A percentile compares a stretch with the other conserved stretches of the same genome.
Evolutionary conservation across 2,329 filamentous ascomycete genomes (phyloP).

Genomic region (Penicillium sp.): DNA sequence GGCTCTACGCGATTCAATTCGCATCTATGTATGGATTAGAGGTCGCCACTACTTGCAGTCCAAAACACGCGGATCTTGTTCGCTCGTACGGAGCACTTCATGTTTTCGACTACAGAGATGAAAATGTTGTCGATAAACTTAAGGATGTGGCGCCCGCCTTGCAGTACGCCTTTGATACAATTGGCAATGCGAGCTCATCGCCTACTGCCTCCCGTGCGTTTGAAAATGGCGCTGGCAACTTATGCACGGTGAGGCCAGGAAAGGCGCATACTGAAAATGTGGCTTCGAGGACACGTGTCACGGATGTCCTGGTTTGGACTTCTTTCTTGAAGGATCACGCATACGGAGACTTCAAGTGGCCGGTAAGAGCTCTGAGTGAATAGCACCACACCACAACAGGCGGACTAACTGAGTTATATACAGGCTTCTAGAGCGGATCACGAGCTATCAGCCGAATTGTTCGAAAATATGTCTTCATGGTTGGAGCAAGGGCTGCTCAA

Average conservation of each 20-base stretch:
- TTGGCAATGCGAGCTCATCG: not conserved
- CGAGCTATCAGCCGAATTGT: slow-evolving; percentile 32
- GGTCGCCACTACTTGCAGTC: not conserved
- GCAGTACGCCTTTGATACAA: not conserved
- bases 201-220: not conserved
- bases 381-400: too few relatives aligned
- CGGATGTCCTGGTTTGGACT: not conserved
- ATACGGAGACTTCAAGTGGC: not conserved
- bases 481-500: slow-evolving; percentile 28
- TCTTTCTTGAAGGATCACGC: not conserved
- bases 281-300: not conserved
- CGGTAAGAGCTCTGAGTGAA: not conserved
- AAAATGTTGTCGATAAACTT: not conserved
- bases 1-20: not conserved
- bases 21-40: not conserved
- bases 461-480: slow-evolving; percentile 37
- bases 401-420: not conserved
- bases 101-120: not conserved
- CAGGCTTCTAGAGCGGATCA: not conserved
- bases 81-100: not conserved
- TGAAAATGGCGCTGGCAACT: not conserved
- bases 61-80: not conserved
- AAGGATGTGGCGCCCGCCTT: not conserved
- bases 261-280: not conserved
- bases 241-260: not conserved